Base-by-base conservation (phyloP, 192 early-diverging fungal species). In the Mortierella claussenii region DNA sequence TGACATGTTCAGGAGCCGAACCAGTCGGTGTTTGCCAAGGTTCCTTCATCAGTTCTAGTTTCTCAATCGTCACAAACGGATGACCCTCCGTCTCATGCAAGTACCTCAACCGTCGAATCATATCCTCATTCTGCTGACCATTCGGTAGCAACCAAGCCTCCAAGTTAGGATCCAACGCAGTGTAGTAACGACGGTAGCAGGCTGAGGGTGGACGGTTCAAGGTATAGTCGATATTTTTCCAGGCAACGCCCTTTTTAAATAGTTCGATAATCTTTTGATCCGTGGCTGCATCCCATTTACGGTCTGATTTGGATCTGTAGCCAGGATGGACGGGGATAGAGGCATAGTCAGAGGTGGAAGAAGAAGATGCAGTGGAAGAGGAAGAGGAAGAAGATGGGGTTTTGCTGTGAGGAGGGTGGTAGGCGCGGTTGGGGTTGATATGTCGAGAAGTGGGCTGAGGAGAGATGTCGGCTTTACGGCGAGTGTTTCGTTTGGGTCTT, bases 181-280 rank as follows among this genome's bases (percentile, higher is more conserved):
- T 61, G 36, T 66, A 53, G 37, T 60, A 76, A 20, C 71, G 71
- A n/a, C 54, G 23, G n/a, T 76, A 59, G 36, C 63, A 53, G 0
- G 50, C 26, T 2, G 71, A 76, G 33, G 23, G 24, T 0, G 71
- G 71, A 0, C 55, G 58, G 17, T 48, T 43, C 6, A 76, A 27
- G 7, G 37, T 10, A 10, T 9, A 15, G 18, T 76, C 71, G 20
- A 76, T 76, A 1, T 76, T 52, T 11, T 33, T 42, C 71, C 71
- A 76, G 10, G 55, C 21, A 10, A 24, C 42, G 0, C 44, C 30
- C 4, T 15, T 0, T 15, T 34, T n/a, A 27, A 48, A 30, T 20
- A 76, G 64, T n/a, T 44, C 24, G 11, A 76, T 24, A 4, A 76
- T 65, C 11, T 55, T n/a, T 1, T 36, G 27, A 30, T 76, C 71